A percentile compares a stretch with the other conserved stretches of the same genome.
Conservation (phyloP, 1,139 yeast species). For the Sugiyamaella xylanicola region DNA sequence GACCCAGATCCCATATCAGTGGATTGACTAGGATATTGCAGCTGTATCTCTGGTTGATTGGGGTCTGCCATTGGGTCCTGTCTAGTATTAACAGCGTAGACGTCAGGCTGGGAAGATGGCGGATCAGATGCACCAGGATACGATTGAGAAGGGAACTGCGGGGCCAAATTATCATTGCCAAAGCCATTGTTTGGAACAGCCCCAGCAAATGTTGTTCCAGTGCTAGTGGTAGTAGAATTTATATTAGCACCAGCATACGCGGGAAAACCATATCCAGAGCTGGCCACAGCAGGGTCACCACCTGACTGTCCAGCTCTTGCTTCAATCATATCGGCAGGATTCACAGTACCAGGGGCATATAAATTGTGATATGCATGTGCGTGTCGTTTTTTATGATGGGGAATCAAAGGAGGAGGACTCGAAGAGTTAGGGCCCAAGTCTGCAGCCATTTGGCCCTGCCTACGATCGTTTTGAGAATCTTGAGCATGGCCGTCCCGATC, state of each 20-base stretch:
- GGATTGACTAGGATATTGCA: neutral
- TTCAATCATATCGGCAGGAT: constrained; percentile 9
- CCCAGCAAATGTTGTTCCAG: no score
- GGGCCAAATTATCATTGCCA: no score
- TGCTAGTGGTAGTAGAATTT: no score
- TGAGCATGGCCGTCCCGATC: constrained; percentile 4
- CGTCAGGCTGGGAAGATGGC: neutral
- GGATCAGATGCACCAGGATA: neutral
- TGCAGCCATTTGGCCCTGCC: no score
- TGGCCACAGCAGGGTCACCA: constrained; percentile 2
- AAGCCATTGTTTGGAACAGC: no score
- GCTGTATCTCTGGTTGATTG: neutral
- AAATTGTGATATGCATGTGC: constrained; percentile 33
- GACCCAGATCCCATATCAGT: neutral
- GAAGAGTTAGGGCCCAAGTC: no score
- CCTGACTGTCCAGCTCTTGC: no score
- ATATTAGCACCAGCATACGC: neutral
- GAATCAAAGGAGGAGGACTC: constrained; percentile 3
- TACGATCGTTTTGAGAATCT: neutral
- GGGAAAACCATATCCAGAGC: no score
- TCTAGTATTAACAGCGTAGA: constrained; percentile 9
- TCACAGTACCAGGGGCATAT: constrained; percentile 14
- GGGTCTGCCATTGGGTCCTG: neutral
- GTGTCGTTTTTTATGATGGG: constrained; percentile 22
- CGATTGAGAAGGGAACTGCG: neutral